These are phyloP conservation scores for Pythium monospermum DNA, from an alignment of 352 stramenopile species.

Conservation along the genomic window DNA sequence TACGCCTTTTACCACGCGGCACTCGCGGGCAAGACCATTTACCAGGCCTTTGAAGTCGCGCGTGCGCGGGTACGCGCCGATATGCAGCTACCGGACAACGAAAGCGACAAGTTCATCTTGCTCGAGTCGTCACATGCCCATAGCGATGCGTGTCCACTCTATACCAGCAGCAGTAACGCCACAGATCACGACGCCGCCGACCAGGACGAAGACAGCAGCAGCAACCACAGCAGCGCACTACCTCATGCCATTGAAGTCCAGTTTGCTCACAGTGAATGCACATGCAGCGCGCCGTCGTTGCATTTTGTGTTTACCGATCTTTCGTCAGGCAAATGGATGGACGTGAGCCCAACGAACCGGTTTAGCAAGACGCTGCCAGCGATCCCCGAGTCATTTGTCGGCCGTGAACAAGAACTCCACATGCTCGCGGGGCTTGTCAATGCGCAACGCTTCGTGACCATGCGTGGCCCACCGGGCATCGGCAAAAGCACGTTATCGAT, in stretches of 20 bases:
- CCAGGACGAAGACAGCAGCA: too few species aligned
- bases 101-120: slow-evolving; percentile 77
- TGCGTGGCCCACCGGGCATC: slow-evolving; percentile 69
- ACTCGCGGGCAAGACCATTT: slow-evolving; percentile 64
- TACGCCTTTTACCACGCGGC: slow-evolving; percentile 77
- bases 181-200: too few species aligned
- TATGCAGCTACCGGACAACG: slow-evolving; percentile 50
- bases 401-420: slow-evolving; percentile 69
- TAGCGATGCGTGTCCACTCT: slow-evolving; percentile 40
- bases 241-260: slow-evolving; percentile 47
- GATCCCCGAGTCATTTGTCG: slow-evolving; percentile 65
- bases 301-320: slow-evolving; percentile 74
- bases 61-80: slow-evolving; percentile 67
- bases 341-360: slow-evolving; percentile 65
- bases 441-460: slow-evolving; percentile 56
- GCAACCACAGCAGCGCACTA: slow-evolving; percentile 18
- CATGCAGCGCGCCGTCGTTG: slow-evolving; percentile 40
- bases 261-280: slow-evolving; percentile 40
- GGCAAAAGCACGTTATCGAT: slow-evolving; percentile 75
- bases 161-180: too few species aligned
- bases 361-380: slow-evolving; percentile 63
- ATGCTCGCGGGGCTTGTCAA: slow-evolving; percentile 56
- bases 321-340: slow-evolving; percentile 66
- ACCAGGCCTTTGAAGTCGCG: slow-evolving; percentile 72
- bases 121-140: slow-evolving; percentile 66